Conservation (phyloP, 805 yeast species). For the Suhomyces emberorum region DNA sequence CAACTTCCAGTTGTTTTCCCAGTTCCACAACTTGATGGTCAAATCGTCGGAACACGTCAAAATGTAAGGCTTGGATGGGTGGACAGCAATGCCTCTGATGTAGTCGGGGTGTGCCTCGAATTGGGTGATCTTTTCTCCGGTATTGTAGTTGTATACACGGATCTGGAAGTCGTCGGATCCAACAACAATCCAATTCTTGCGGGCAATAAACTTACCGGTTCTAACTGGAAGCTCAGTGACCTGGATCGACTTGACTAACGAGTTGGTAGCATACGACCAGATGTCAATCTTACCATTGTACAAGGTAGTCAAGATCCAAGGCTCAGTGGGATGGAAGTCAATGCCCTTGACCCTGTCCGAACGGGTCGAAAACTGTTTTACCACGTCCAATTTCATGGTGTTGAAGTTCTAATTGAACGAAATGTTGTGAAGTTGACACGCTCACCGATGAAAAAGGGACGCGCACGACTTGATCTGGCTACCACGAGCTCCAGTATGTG, state of each 20-base stretch:
- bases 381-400: slow-evolving; percentile 40
- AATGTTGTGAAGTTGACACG: slow-evolving; percentile 12
- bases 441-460: slow-evolving; percentile 8
- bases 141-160: slow-evolving; percentile 90
- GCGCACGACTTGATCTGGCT: slow-evolving; percentile 7
- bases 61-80: slow-evolving; percentile 87
- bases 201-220: slow-evolving; percentile 90
- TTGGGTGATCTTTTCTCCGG: slow-evolving; percentile 90
- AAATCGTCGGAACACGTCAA: slow-evolving; percentile 90
- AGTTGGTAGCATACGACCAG: slow-evolving; percentile 87
- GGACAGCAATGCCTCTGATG: slow-evolving; percentile 89
- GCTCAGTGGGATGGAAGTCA: slow-evolving; percentile 97
- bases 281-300: slow-evolving; percentile 89
- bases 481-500: no score
- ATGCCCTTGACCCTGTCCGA: slow-evolving; percentile 97
- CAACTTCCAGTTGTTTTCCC: slow-evolving; percentile 91
- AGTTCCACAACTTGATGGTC: slow-evolving; percentile 91
- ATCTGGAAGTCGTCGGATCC: slow-evolving; percentile 96
- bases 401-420: not conserved
- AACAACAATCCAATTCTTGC: slow-evolving; percentile 95
- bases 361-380: slow-evolving; percentile 84
- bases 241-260: slow-evolving; percentile 83
- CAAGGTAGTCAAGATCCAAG: slow-evolving; percentile 91
- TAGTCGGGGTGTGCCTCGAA: slow-evolving; percentile 99
- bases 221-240: slow-evolving; percentile 96